phyloP scores from a whole-genome alignment of 495 filamentous ascomycete species.

The Penicillium bovifimosum region DNA sequence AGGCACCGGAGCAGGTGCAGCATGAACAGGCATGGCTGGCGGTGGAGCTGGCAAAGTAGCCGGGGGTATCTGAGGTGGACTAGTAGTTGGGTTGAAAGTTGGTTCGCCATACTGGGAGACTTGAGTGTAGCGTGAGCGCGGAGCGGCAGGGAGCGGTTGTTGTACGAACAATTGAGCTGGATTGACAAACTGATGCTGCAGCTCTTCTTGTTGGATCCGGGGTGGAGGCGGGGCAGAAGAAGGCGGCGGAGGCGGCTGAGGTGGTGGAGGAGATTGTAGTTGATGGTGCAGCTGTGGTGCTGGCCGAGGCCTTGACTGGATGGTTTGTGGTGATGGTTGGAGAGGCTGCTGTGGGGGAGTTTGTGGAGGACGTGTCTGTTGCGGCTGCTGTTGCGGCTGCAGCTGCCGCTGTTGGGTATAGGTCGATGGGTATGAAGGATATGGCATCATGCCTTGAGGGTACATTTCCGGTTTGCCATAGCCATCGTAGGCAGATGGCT shows the following conservation, averaged over 20 bases:
- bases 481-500: constrained; percentile 30
- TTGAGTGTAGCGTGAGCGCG: constrained; percentile 26
- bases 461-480: constrained; percentile 39
- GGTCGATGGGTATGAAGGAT: constrained; percentile 23
- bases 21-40: background rate
- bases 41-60: constrained; percentile 4
- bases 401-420: constrained; percentile 26
- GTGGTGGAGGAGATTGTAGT: constrained; percentile 16
- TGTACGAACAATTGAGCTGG: constrained; percentile 39
- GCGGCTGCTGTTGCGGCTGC: constrained; percentile 8
- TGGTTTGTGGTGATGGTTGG: constrained; percentile 7
- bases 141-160: constrained; percentile 27
- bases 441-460: constrained; percentile 36
- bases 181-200: constrained; percentile 42
- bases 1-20: background rate
- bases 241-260: constrained; percentile 16
- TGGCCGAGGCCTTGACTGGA: constrained; percentile 9
- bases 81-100: constrained; percentile 20
- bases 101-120: constrained; percentile 24
- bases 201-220: constrained; percentile 16
- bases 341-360: constrained; percentile 14
- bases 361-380: constrained; percentile 13
- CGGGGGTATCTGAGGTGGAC: constrained; percentile 18
- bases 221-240: constrained; percentile 28
- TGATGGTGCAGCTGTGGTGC: constrained; percentile 16